A percentile compares a stretch with the other conserved stretches of the same genome.
Evolutionary conservation across 1,139 yeast genomes (phyloP).

Genomic region (Protomyces inundatus): DNA sequence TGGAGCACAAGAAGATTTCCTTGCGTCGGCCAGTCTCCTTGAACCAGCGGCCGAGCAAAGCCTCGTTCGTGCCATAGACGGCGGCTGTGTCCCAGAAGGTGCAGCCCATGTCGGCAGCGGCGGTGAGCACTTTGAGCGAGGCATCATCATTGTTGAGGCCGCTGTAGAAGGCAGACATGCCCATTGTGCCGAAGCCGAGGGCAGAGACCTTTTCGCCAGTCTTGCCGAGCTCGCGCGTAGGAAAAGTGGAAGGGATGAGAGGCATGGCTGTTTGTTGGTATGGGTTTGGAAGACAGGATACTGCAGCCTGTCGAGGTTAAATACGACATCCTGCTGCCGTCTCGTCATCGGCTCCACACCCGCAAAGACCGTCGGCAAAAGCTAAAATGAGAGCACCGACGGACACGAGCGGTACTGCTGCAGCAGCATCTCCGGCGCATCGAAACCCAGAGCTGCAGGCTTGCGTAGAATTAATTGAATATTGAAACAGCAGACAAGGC

Average conservation of each 20-base stretch:
- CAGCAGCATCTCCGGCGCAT: no score
- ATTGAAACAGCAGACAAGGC: no score
- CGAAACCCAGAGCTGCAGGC: no score
- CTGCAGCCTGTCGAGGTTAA: background rate
- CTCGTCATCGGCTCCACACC: no score
- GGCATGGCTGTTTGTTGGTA: background rate
- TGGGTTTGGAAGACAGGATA: background rate
- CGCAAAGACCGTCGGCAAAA: no score
- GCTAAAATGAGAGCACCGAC: no score
- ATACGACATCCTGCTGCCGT: background rate
- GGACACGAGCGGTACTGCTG: no score
- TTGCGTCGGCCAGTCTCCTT: slow-evolving; percentile 31
- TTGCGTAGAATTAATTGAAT: no score
- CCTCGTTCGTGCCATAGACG: slow-evolving; percentile 31
- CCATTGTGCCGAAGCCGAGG: slow-evolving; percentile 27
- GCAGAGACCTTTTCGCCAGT: slow-evolving; percentile 13
- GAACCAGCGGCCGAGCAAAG: slow-evolving; percentile 32
- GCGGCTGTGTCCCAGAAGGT: slow-evolving; percentile 32
- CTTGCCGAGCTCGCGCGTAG: slow-evolving; percentile 8
- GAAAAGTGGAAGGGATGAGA: background rate
- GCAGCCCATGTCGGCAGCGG: slow-evolving; percentile 24
- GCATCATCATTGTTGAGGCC: slow-evolving; percentile 15
- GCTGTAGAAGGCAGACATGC: slow-evolving; percentile 23
- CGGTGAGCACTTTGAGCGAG: slow-evolving; percentile 6
- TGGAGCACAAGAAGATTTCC: slow-evolving; percentile 31